phyloP scores from a whole-genome alignment of 805 yeast genomes.

The Torulaspora maleeae region DNA sequence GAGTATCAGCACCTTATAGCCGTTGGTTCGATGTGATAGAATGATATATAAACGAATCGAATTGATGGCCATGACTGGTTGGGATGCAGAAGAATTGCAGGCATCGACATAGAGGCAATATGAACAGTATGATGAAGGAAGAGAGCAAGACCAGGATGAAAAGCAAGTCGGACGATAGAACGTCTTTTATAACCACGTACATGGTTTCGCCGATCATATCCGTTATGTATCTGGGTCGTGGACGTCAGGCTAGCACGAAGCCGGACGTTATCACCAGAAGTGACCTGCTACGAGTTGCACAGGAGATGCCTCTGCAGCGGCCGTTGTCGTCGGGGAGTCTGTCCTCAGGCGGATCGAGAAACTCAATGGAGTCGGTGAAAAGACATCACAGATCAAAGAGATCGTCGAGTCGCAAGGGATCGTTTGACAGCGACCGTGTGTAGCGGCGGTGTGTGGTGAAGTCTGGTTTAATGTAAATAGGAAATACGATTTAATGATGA shows the following conservation, averaged over 20 bases:
- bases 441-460: background rate
- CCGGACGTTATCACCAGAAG: conserved; percentile 23
- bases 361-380: background rate
- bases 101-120: background rate
- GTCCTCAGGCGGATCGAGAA: background rate
- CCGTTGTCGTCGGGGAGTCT: background rate
- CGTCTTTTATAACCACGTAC: conserved; percentile 4
- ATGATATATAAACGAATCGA: background rate
- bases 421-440: background rate
- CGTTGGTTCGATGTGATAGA: background rate
- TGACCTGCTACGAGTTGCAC: conserved; percentile 23
- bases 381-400: conserved; percentile 2
- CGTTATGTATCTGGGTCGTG: conserved; percentile 14
- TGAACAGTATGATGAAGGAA: background rate
- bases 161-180: background rate
- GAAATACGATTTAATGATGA: background rate
- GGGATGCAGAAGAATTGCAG: background rate
- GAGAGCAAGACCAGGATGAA: background rate
- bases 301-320: conserved; percentile 2
- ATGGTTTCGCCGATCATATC: conserved; percentile 8
- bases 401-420: background rate
- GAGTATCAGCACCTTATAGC: background rate
- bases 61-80: background rate
- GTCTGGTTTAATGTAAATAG: background rate
- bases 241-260: conserved; percentile 16